Evolutionary conservation across 768 basidiomycete species (phyloP).

Genomic region (Amanita brunnescens): DNA sequence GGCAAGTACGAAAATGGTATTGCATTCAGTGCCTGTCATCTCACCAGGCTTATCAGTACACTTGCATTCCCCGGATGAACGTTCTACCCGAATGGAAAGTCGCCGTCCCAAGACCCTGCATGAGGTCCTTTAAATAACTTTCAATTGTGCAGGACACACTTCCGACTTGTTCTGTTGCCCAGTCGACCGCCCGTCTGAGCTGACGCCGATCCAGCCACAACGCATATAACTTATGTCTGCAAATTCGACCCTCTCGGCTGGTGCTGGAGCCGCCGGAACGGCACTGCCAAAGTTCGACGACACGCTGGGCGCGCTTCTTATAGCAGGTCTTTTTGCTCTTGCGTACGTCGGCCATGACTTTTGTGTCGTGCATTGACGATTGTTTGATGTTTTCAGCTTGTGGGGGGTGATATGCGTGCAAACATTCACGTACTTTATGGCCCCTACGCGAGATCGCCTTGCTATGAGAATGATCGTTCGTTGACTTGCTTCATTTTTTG

Average conservation of each 20-base stretch:
- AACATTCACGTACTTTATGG: conserved; percentile 41
- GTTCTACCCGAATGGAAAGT: too few species aligned
- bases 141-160: too few species aligned
- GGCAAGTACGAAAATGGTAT: too few species aligned
- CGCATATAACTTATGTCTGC: conserved; percentile 10
- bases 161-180: too few species aligned
- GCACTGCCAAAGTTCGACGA: conserved; percentile 29
- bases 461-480: neutral
- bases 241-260: conserved; percentile 2
- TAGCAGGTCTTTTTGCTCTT: conserved; percentile 45
- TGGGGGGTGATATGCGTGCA: conserved; percentile 52
- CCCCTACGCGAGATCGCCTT: conserved; percentile 24
- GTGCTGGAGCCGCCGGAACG: neutral
- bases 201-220: neutral
- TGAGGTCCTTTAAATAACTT: too few species aligned
- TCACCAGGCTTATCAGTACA: too few species aligned
- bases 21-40: too few species aligned
- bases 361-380: neutral
- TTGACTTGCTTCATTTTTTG: neutral
- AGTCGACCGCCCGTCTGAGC: too few species aligned
- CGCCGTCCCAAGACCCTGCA: too few species aligned
- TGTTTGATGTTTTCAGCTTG: conserved; percentile 26
- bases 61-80: too few species aligned
- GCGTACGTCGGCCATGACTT: conserved; percentile 27
- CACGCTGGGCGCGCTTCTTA: conserved; percentile 45